Evolutionary conservation across 495 filamentous ascomycete species (phyloP).

Genomic region (Trichocladium uniseriatum): DNA sequence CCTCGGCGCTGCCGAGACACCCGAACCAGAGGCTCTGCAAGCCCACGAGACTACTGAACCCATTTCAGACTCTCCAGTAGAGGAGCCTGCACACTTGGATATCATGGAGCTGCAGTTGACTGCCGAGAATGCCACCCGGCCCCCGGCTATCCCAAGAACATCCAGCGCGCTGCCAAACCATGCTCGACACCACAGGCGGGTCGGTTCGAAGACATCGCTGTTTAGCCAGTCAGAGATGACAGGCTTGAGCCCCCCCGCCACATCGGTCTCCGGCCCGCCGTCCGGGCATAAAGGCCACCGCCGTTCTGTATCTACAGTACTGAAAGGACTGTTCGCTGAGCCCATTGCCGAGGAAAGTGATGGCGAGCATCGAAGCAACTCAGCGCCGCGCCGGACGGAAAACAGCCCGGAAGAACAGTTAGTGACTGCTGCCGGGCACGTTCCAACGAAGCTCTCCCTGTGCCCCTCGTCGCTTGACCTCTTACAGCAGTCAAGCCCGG

Average conservation of each 20-base stretch:
- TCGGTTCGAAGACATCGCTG: constrained; percentile 17
- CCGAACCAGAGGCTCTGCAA: constrained; percentile 56
- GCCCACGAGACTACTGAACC: constrained; percentile 23
- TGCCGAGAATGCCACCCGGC: constrained; percentile 41
- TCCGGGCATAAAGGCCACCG: constrained; percentile 5
- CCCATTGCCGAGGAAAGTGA: constrained; percentile 33
- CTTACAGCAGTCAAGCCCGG: constrained; percentile 12
- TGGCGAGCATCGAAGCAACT: constrained; percentile 3
- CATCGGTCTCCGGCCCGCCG: constrained; percentile 10
- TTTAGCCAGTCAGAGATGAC: constrained; percentile 12
- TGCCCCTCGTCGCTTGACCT: constrained; percentile 1
- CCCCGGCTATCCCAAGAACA: constrained; percentile 28
- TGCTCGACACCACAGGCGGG: constrained; percentile 9
- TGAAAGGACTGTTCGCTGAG: constrained; percentile 22
- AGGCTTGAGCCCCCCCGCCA: constrained; percentile 9
- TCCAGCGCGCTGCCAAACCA: constrained; percentile 26
- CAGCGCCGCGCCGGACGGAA: too few species aligned
- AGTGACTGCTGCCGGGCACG: too few species aligned
- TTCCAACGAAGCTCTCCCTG: too few species aligned
- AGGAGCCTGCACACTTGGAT: constrained; percentile 53
- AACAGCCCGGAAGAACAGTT: too few species aligned
- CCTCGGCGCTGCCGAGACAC: constrained; percentile 63
- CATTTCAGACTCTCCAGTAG: constrained; percentile 21
- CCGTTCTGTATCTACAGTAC: constrained; percentile 16
- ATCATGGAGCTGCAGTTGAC: constrained; percentile 61